phyloP scores from a whole-genome alignment of 257 asterid species.

The Solanum paucissectum region DNA sequence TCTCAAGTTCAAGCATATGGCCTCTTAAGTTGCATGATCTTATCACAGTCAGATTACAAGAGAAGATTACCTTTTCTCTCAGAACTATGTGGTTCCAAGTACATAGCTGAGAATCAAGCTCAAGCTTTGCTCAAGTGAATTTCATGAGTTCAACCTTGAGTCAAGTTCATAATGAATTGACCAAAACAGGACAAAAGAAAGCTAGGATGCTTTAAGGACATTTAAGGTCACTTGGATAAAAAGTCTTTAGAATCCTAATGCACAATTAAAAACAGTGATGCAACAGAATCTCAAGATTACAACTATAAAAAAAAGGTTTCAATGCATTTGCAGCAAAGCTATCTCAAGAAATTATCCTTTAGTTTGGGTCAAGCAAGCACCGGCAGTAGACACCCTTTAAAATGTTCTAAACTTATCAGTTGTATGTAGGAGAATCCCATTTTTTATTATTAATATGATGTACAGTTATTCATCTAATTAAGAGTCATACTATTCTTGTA shows the following conservation, averaged over 20 bases:
- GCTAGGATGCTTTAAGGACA: neutral
- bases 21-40: neutral
- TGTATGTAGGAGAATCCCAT: no score
- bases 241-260: neutral
- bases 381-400: no score
- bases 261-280: neutral
- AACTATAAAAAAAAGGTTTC: no score
- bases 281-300: no score
- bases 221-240: neutral
- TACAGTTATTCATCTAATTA: no score
- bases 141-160: neutral
- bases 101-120: neutral
- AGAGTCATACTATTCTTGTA: no score
- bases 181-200: neutral
- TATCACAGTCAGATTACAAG: neutral
- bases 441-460: no score
- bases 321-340: no score
- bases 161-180: neutral
- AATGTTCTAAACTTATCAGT: no score
- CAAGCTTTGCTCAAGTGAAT: neutral
- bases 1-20: neutral
- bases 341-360: no score
- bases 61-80: neutral
- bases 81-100: neutral
- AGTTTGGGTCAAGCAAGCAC: no score